Evolutionary conservation across 78 protist genomes (phyloP).

Genomic region (Salpingoeca rosetta): DNA sequence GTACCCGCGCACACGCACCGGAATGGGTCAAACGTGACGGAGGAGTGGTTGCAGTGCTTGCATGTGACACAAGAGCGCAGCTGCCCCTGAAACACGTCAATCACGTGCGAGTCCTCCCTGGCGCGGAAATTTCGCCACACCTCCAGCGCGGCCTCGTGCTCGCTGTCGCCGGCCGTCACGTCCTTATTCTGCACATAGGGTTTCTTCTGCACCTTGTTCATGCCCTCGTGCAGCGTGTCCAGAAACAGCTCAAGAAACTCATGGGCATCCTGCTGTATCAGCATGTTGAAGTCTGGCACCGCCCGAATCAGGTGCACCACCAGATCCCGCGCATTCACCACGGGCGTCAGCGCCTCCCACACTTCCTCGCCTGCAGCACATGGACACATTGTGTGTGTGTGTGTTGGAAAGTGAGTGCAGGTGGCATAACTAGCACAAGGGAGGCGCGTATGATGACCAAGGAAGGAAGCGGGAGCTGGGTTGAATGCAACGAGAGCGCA

Average conservation of each 20-base stretch:
- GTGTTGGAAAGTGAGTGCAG: no score
- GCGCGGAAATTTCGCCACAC: background rate
- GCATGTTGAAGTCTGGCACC: no score
- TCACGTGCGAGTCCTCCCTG: background rate
- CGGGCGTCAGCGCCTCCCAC: no score
- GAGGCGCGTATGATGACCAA: no score
- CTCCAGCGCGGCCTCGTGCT: background rate
- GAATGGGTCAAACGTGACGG: background rate
- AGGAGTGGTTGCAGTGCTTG: background rate
- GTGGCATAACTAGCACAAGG: no score
- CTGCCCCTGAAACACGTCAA: background rate
- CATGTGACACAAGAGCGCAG: background rate
- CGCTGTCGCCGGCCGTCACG: background rate
- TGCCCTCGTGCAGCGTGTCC: background rate
- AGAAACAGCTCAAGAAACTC: background rate
- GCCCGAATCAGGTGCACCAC: no score
- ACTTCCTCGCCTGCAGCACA: no score
- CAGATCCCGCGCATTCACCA: no score
- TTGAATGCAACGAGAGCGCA: no score
- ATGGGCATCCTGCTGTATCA: background rate
- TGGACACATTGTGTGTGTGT: no score
- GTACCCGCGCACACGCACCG: no score
- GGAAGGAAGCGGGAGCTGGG: no score
- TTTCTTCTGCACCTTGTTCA: background rate
- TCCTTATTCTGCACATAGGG: background rate